phyloP scores from a whole-genome alignment of 148 eudicot species.

The Camellia granthamiana region DNA sequence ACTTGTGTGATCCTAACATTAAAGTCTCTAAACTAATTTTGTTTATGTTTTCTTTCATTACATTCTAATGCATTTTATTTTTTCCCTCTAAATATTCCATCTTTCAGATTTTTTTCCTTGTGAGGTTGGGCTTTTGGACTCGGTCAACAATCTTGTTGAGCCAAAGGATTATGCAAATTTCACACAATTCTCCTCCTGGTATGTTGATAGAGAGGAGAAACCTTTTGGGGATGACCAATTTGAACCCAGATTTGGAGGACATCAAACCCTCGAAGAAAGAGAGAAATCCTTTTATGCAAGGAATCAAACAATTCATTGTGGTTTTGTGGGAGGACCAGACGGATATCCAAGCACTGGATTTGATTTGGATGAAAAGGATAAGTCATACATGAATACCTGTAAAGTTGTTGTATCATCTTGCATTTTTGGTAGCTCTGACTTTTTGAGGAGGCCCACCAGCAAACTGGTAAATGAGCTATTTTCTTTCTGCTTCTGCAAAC shows the following conservation, averaged over 20 bases:
- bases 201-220: constrained; percentile 52
- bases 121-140: constrained; percentile 55
- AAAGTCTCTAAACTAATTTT: neutral
- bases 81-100: constrained; percentile 5
- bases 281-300: constrained; percentile 63
- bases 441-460: constrained; percentile 87
- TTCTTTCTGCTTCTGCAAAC: constrained; percentile 11
- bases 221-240: constrained; percentile 25
- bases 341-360: constrained; percentile 70
- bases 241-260: constrained; percentile 83
- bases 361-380: constrained; percentile 73
- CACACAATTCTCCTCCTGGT: constrained; percentile 49
- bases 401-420: constrained; percentile 82
- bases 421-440: constrained; percentile 97
- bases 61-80: neutral
- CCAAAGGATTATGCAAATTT: constrained; percentile 60
- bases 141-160: constrained; percentile 59
- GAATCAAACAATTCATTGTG: constrained; percentile 86
- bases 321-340: constrained; percentile 73
- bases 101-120: constrained; percentile 70
- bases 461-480: constrained; percentile 52
- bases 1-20: too few relatives aligned
- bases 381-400: constrained; percentile 63
- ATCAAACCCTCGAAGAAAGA: constrained; percentile 79
- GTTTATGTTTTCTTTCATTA: neutral